A percentile compares a stretch with the other conserved stretches of the same genome.
Conservation (phyloP, 2,329 filamentous ascomycete genomes). For the Alternaria rosae region DNA sequence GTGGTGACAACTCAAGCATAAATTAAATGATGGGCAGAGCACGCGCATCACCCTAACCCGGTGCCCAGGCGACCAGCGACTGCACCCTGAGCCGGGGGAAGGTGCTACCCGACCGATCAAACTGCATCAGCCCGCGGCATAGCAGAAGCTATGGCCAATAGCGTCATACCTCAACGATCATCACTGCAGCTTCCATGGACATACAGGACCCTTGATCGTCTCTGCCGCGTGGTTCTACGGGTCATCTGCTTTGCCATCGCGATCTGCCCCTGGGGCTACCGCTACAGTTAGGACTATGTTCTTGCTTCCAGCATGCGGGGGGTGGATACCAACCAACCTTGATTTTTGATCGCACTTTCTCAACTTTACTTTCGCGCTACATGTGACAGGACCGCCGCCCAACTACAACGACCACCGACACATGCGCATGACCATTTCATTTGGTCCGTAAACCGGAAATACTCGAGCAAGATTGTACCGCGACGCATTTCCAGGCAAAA, state of each 20-base stretch:
- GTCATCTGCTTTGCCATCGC: slow-evolving; percentile 7
- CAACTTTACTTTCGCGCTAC: background rate
- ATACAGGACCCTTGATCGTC: slow-evolving; percentile 9
- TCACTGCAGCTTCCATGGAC: slow-evolving; percentile 2
- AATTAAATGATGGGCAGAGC: background rate
- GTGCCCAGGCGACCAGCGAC: background rate
- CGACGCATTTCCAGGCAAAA: background rate
- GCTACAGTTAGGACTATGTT: background rate
- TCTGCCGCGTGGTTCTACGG: slow-evolving; percentile 4
- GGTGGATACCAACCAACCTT: slow-evolving; percentile 9
- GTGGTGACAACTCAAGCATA: background rate
- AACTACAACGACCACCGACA: background rate
- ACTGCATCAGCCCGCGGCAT: background rate
- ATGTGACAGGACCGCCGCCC: background rate
- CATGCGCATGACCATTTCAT: background rate
- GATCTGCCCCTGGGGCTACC: slow-evolving; percentile 2
- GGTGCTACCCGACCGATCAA: slow-evolving; percentile 1
- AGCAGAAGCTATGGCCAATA: slow-evolving; percentile 15
- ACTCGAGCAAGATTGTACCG: background rate
- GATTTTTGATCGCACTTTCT: slow-evolving; percentile 1
- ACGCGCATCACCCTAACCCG: background rate
- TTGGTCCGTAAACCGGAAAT: background rate
- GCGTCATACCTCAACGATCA: slow-evolving; percentile 8
- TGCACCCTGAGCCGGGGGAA: background rate
- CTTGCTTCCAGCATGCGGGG: background rate